phyloP scores from a whole-genome alignment of 2,329 filamentous ascomycete species.

The Colletotrichum spaethianum region DNA sequence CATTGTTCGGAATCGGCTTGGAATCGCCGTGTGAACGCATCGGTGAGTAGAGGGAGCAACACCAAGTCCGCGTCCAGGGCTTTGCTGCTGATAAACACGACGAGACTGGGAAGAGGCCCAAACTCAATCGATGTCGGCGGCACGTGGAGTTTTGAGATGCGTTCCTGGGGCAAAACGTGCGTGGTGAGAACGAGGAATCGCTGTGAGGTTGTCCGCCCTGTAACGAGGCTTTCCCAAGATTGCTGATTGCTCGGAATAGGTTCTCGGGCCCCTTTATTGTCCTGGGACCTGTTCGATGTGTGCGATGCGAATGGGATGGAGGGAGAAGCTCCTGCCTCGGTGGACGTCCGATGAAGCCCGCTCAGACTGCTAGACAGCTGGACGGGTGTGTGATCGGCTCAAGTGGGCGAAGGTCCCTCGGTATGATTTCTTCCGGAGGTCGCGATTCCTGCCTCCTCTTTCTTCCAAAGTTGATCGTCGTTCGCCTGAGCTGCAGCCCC shows the following conservation, averaged over 20 bases:
- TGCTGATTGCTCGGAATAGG: neutral
- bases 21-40: neutral
- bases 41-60: neutral
- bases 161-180: slow-evolving; percentile 18
- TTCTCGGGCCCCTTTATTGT: slow-evolving; percentile 13
- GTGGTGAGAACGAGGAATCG: neutral
- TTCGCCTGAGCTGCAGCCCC: slow-evolving; percentile 11
- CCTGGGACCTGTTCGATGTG: neutral
- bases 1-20: neutral
- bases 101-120: slow-evolving; percentile 8
- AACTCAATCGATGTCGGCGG: slow-evolving; percentile 24
- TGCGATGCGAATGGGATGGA: slow-evolving; percentile 20
- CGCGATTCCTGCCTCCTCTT: neutral
- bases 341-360: neutral
- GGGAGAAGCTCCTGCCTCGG: neutral
- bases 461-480: neutral
- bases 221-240: neutral
- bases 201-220: neutral
- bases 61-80: neutral
- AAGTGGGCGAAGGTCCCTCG: slow-evolving; percentile 3
- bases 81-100: neutral
- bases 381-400: slow-evolving; percentile 7
- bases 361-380: neutral
- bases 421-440: neutral
- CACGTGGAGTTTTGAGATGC: slow-evolving; percentile 31